These are phyloP conservation scores for Fusarium kyushuense DNA, from an alignment of 2,329 filamentous ascomycete genomes.

Conservation along the genomic window DNA sequence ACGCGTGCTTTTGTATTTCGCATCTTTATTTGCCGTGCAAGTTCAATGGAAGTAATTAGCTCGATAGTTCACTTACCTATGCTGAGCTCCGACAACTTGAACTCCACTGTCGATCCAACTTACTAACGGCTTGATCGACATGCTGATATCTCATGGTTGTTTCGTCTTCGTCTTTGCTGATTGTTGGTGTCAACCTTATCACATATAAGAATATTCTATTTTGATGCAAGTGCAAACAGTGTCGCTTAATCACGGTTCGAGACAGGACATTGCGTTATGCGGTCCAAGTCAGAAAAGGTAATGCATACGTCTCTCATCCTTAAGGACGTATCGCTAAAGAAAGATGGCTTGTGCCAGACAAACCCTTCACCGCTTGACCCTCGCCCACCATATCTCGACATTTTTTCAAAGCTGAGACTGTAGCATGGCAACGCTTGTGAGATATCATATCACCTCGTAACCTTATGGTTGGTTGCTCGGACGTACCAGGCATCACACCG, in stretches of 20 bases:
- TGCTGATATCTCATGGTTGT: constrained; percentile 1
- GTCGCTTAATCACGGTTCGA: not conserved
- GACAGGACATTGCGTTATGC: not conserved
- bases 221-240: not conserved
- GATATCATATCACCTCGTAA: not conserved
- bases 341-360: not conserved
- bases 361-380: constrained; percentile 21
- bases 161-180: not conserved
- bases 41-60: not conserved
- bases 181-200: constrained; percentile 15
- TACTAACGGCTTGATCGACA: not conserved
- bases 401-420: not conserved
- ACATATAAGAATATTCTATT: not conserved
- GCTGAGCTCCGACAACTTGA: constrained; percentile 1
- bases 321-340: not conserved
- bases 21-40: not conserved
- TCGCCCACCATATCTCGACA: constrained; percentile 12
- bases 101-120: constrained; percentile 1
- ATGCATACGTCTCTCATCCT: not conserved
- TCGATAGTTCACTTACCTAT: not conserved
- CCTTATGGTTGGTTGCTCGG: not conserved
- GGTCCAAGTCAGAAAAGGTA: constrained; percentile 5
- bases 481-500: constrained; percentile 37
- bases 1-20: no score
- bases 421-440: constrained; percentile 7